Evolutionary conservation across 1,139 yeast species (phyloP).

Genomic region (Chernovozyma aurita): DNA sequence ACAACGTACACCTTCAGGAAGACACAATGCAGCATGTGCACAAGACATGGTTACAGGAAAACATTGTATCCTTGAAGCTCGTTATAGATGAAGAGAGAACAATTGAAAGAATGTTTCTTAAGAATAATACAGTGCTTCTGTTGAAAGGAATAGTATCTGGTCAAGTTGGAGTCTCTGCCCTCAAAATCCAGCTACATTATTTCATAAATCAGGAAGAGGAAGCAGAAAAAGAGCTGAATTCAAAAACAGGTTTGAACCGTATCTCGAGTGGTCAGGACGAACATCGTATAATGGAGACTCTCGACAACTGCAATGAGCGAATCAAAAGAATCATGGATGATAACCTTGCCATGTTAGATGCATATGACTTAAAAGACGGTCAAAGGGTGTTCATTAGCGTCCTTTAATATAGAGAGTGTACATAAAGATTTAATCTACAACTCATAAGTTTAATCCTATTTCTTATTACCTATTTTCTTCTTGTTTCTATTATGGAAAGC

Average conservation of each 20-base stretch:
- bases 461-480: too few species aligned
- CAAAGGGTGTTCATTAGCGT: conserved; percentile 19
- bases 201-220: conserved; percentile 13
- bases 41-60: not conserved
- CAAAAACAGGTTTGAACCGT: too few species aligned
- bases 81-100: not conserved
- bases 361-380: conserved; percentile 24
- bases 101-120: conserved; percentile 17
- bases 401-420: too few species aligned
- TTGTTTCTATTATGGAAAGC: too few species aligned
- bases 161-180: conserved; percentile 11
- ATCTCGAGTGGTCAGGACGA: too few species aligned
- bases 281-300: too few species aligned
- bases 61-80: not conserved
- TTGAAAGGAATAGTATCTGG: conserved; percentile 23
- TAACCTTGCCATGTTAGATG: conserved; percentile 32
- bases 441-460: too few species aligned
- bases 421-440: too few species aligned
- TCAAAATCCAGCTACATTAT: conserved; percentile 17
- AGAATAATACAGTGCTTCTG: conserved; percentile 23
- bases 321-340: conserved; percentile 28
- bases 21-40: not conserved
- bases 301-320: too few species aligned
- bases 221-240: conserved; percentile 4
- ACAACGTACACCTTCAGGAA: conserved; percentile 13